phyloP scores from a whole-genome alignment of 208 protist genomes.

The Crithidia thermophila region DNA sequence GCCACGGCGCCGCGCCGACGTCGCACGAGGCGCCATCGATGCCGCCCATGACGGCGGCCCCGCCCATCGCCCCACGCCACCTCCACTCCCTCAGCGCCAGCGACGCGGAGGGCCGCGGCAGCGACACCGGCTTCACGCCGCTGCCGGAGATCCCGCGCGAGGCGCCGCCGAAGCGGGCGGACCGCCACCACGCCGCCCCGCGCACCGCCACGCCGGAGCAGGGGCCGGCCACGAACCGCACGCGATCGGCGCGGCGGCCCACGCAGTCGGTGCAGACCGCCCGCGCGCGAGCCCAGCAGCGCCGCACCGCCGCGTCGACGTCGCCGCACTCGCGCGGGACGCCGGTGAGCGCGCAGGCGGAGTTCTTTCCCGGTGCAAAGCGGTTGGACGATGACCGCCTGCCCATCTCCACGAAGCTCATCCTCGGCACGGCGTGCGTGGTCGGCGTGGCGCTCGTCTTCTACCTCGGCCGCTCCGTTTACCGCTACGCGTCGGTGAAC shows the following conservation, averaged over 20 bases:
- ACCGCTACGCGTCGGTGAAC: conserved; percentile 13
- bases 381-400: conserved; percentile 32
- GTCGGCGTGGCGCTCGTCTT: conserved; percentile 20
- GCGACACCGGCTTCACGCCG: conserved; percentile 25
- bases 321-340: conserved; percentile 20
- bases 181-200: background rate
- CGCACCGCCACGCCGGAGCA: conserved; percentile 13
- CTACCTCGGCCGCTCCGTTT: conserved; percentile 18
- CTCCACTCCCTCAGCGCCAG: conserved; percentile 4
- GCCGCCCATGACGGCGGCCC: conserved; percentile 4
- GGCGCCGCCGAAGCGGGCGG: background rate
- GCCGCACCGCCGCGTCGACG: conserved; percentile 17
- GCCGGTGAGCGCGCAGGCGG: background rate
- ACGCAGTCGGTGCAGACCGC: conserved; percentile 47
- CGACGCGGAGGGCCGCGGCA: conserved; percentile 3
- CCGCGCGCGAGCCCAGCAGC: conserved; percentile 27
- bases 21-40: background rate
- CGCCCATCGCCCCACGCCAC: conserved; percentile 19
- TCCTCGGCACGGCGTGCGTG: conserved; percentile 17
- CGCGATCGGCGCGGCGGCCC: conserved; percentile 19
- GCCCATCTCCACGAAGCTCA: conserved; percentile 30
- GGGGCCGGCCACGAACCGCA: conserved; percentile 4
- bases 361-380: conserved; percentile 42
- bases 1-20: background rate
- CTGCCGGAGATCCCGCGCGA: conserved; percentile 17